Conservation (phyloP, 2,329 filamentous ascomycete genomes). For the Cladosporium sp. region DNA sequence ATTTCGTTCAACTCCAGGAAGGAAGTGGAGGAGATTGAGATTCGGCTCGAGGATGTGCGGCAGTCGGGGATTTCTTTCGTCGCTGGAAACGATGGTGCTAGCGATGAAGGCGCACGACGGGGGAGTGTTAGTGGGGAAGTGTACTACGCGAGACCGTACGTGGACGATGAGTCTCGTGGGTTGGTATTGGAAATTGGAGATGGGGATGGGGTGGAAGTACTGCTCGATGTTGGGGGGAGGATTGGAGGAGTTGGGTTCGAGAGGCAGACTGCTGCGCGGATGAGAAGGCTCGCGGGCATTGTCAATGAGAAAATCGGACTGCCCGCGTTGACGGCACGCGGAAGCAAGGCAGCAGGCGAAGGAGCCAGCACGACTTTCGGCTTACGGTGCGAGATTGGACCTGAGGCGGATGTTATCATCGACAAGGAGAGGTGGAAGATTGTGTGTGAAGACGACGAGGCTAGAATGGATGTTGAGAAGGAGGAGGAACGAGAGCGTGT, state of each 20-base stretch:
- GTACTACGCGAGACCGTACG: constrained; percentile 79
- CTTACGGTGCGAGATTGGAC: constrained; percentile 60
- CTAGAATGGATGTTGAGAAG: not conserved
- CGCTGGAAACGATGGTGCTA: constrained; percentile 46
- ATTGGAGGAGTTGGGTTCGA: constrained; percentile 57
- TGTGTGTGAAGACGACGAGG: constrained; percentile 7
- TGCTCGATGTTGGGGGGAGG: constrained; percentile 25
- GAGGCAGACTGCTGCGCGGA: constrained; percentile 66
- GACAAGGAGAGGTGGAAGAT: constrained; percentile 44
- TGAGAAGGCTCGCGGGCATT: constrained; percentile 75
- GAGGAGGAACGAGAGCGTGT: constrained; percentile 23
- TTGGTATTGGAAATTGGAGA: constrained; percentile 78
- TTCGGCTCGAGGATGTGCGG: constrained; percentile 83
- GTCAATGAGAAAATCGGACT: constrained; percentile 79
- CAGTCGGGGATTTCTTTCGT: constrained; percentile 77
- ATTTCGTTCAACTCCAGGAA: constrained; percentile 71
- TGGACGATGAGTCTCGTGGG: constrained; percentile 73
- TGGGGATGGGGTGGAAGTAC: constrained; percentile 53
- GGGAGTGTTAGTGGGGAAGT: constrained; percentile 56
- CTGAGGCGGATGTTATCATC: constrained; percentile 60
- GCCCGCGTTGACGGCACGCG: constrained; percentile 43
- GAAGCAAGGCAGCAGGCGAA: constrained; percentile 29
- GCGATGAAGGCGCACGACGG: not conserved
- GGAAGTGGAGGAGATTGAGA: constrained; percentile 70
- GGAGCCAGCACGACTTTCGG: constrained; percentile 44